Evolutionary conservation across 345 rosid genomes (phyloP).

Genomic region (Toxicodendron radicans): DNA sequence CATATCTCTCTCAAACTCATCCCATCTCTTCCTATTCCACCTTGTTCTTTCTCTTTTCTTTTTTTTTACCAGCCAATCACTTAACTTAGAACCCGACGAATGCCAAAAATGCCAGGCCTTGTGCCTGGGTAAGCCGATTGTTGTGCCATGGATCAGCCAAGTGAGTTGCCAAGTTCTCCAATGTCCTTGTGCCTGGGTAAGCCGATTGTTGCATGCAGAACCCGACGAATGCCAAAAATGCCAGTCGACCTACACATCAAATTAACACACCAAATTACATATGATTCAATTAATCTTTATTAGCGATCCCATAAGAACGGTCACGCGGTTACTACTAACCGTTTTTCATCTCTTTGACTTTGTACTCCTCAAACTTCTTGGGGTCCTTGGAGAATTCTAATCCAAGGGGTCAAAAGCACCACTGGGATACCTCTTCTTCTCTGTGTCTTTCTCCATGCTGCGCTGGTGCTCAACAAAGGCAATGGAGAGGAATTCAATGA

Average conservation of each 20-base stretch:
- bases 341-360: constrained; percentile 91
- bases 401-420: constrained; percentile 97
- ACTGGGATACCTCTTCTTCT: constrained; percentile 95
- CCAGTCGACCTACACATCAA: constrained; percentile 65
- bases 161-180: constrained; percentile 96
- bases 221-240: constrained; percentile 91
- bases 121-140: no score
- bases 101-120: no score
- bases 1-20: no score
- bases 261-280: background rate
- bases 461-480: constrained; percentile 97
- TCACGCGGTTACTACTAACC: constrained; percentile 35
- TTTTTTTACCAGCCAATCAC: no score
- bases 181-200: constrained; percentile 93
- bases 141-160: constrained; percentile 99
- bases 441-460: constrained; percentile 96
- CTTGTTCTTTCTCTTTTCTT: no score
- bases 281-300: background rate
- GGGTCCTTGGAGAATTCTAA: constrained; percentile 98
- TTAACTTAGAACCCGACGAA: no score
- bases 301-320: no score
- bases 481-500: constrained; percentile 80
- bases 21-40: no score
- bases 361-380: constrained; percentile 79
- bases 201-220: constrained; percentile 96